Conservation (phyloP, 1,284 basidiomycete species). For the Entoloma clypeatum region DNA sequence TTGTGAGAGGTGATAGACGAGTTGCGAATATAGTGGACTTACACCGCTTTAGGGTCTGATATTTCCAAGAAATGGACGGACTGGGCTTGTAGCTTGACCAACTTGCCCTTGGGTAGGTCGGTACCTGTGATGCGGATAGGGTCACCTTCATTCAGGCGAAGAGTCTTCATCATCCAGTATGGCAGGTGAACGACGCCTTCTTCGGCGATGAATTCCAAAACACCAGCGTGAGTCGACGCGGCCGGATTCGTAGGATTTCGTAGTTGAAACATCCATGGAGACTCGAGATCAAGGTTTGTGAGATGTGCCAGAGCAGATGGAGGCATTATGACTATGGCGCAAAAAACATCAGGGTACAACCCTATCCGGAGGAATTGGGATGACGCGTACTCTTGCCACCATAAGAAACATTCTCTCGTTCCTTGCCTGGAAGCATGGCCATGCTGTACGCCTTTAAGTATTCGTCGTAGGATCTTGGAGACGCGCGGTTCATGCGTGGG, state of each 20-base stretch:
- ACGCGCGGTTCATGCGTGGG: conserved; percentile 42
- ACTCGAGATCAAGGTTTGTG: conserved; percentile 85
- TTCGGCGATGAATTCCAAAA: conserved; percentile 98
- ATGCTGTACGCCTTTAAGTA: conserved; percentile 85
- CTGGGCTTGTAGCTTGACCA: conserved; percentile 97
- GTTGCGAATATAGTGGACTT: conserved; percentile 32
- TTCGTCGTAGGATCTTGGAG: conserved; percentile 71
- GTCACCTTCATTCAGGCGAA: conserved; percentile 92
- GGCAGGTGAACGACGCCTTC: conserved; percentile 95
- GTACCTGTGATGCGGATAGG: conserved; percentile 89
- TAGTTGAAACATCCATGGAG: conserved; percentile 95
- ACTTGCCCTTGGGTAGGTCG: conserved; percentile 88
- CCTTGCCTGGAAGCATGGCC: conserved; percentile 78
- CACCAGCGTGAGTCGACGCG: conserved; percentile 92
- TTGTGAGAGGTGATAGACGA: conserved; percentile 1
- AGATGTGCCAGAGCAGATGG: conserved; percentile 90
- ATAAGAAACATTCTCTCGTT: conserved; percentile 86
- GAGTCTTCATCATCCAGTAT: conserved; percentile 99
- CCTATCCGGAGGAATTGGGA: conserved; percentile 12
- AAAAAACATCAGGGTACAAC: conserved; percentile 11
- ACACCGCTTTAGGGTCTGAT: conserved; percentile 97
- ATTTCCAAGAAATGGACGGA: conserved; percentile 93
- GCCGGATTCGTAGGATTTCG: conserved; percentile 86
- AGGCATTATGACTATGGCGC: conserved; percentile 95
- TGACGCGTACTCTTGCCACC: conserved; percentile 91